phyloP scores from a whole-genome alignment of 257 asterid genomes.

The Ocimum tenuiflorum region DNA sequence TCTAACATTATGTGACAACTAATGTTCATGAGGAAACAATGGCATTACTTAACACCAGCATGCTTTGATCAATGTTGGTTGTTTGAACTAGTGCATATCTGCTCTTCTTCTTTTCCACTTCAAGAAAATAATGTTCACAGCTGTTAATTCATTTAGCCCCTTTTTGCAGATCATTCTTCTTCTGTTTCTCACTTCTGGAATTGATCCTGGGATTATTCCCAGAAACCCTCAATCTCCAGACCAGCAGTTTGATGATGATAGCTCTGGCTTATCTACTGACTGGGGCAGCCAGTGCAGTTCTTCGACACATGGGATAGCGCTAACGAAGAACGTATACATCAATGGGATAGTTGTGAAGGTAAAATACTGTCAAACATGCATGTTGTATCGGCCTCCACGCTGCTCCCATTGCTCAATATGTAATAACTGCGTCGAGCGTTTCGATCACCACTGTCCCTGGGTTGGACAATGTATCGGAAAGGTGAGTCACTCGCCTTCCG shows the following conservation, averaged over 20 bases:
- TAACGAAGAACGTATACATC: slow-evolving; percentile 48
- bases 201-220: slow-evolving; percentile 79
- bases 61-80: neutral
- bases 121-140: no score
- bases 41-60: neutral
- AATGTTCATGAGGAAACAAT: no score
- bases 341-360: slow-evolving; percentile 57
- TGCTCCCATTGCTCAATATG: slow-evolving; percentile 84
- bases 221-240: slow-evolving; percentile 52
- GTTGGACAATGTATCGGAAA: slow-evolving; percentile 80
- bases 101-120: no score
- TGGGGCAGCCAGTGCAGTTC: slow-evolving; percentile 30
- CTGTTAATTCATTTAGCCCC: no score
- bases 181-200: slow-evolving; percentile 56
- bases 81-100: neutral
- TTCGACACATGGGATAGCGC: slow-evolving; percentile 28
- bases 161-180: slow-evolving; percentile 33
- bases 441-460: slow-evolving; percentile 92
- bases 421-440: slow-evolving; percentile 74
- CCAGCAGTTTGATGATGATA: slow-evolving; percentile 25
- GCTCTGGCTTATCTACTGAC: slow-evolving; percentile 28
- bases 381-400: slow-evolving; percentile 73
- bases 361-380: slow-evolving; percentile 71
- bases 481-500: no score
- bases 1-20: no score